Base-by-base conservation (phyloP, 2,329 filamentous ascomycete genomes). In the Phialophora expanda region DNA sequence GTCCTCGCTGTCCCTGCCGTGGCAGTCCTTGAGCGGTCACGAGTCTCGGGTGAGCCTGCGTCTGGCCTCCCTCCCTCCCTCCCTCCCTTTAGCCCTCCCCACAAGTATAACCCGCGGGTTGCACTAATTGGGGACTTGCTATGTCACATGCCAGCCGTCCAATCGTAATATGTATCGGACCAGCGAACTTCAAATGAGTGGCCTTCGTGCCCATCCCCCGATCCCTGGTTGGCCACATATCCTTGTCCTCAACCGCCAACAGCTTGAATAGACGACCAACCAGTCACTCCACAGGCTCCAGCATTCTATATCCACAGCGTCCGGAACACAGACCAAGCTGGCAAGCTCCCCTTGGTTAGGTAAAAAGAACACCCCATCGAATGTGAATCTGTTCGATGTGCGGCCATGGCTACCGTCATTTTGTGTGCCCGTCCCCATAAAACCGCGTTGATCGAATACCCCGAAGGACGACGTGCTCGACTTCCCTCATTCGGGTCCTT, bases 251-350 rank as follows among this genome's bases (percentile, higher is more conserved):
- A 6, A n/a, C 46, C 22, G 38, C 20, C 44, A 22, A 20, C 30
- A n/a, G 56, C 46, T 38, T 50, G 28, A 51, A 22, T 51, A 51
- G 58, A 61, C 58, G 20, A 53, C 58, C 30, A 51, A 26, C 48
- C 38, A n/a, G 38, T 44, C 14, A 26, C 14, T 17, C 46, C 46
- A 32, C 48, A 5, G 41, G 46, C 48, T 61, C 58, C 30, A 61
- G 44, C 41, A 50, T 59, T n/a, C 56, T 51, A 53, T 59, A 58
- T 22, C 58, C 58, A 61, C 46, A 55, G 8, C 53, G 20, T 34
- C 53, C 28, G 26, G 28, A 55, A 55, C 11, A 55, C 28, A 55
- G 53, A 30, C 53, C 53, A 55, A 55, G 53, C 53, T 34, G 53
- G 24, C 30, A 61, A 28, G 28, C 9, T 61, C 48, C 22, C 38